Evolutionary conservation across 371 early-diverging fungal species (phyloP).

Genomic region (Nematocida ausubeli): DNA sequence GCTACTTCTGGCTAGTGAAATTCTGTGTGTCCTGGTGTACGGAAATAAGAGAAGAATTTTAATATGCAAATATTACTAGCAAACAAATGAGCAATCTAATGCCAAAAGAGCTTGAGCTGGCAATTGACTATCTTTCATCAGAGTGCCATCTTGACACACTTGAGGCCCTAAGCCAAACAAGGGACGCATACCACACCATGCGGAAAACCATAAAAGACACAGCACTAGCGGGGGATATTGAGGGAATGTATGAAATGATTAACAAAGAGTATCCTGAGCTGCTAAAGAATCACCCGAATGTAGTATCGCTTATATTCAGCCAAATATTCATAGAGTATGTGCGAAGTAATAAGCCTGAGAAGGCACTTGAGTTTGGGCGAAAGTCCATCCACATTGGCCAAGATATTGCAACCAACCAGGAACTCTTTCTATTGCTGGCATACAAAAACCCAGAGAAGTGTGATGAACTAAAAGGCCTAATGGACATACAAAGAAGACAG

Average conservation of each 20-base stretch:
- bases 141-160: constrained; percentile 52
- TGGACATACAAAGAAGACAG: constrained; percentile 41
- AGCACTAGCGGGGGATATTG: constrained; percentile 19
- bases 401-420: constrained; percentile 32
- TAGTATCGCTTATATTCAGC: constrained; percentile 29
- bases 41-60: not conserved
- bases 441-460: constrained; percentile 52
- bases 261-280: constrained; percentile 16
- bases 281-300: not conserved
- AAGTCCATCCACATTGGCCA: constrained; percentile 36
- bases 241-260: not conserved
- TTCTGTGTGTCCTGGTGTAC: too few species aligned
- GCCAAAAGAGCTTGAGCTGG: constrained; percentile 10
- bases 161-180: not conserved
- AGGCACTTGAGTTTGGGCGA: constrained; percentile 45
- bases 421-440: constrained; percentile 47
- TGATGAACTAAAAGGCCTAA: constrained; percentile 17
- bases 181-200: not conserved
- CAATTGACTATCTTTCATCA: constrained; percentile 28
- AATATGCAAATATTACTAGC: not conserved
- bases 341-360: constrained; percentile 40
- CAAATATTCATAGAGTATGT: constrained; percentile 51
- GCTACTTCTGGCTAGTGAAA: too few species aligned
- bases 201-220: constrained; percentile 16
- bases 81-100: constrained; percentile 21